phyloP scores from a whole-genome alignment of 1,139 yeast species.

The Zygoascus meyerae region DNA sequence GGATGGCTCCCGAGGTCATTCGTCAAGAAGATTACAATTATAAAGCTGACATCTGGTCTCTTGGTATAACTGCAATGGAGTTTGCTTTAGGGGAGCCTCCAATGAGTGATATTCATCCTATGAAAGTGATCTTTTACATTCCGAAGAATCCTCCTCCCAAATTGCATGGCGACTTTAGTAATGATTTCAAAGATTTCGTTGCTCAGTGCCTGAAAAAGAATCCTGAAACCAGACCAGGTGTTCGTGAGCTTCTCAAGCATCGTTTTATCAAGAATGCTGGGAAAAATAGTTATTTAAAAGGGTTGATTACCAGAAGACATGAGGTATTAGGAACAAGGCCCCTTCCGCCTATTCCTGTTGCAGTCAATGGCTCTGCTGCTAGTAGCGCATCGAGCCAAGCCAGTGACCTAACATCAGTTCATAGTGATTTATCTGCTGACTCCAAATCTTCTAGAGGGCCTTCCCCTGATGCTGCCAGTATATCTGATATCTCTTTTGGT shows the following conservation, averaged over 20 bases:
- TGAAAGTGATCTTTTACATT: slow-evolving; percentile 65
- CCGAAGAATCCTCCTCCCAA: slow-evolving; percentile 50
- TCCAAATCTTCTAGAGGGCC: neutral
- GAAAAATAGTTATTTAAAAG: slow-evolving; percentile 30
- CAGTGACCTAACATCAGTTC: neutral
- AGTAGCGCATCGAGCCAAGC: slow-evolving; percentile 15
- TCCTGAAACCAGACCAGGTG: slow-evolving; percentile 54
- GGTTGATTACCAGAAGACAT: slow-evolving; percentile 26
- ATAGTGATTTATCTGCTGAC: neutral
- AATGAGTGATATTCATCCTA: slow-evolving; percentile 63
- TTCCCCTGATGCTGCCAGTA: slow-evolving; percentile 1
- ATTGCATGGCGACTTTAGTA: slow-evolving; percentile 41
- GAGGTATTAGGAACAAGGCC: slow-evolving; percentile 14
- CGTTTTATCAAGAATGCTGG: slow-evolving; percentile 50
- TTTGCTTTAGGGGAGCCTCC: slow-evolving; percentile 84
- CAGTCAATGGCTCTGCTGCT: slow-evolving; percentile 18
- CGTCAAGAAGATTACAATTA: slow-evolving; percentile 80
- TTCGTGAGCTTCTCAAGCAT: slow-evolving; percentile 53
- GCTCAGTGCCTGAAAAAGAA: slow-evolving; percentile 57
- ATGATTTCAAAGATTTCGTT: slow-evolving; percentile 57
- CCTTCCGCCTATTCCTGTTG: slow-evolving; percentile 14
- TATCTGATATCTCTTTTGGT: slow-evolving; percentile 3
- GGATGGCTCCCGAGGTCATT: slow-evolving; percentile 99
- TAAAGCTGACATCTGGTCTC: slow-evolving; percentile 92
- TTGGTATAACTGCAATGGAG: slow-evolving; percentile 87